Conservation (phyloP, 73 alveolate species). For the Tetrahymena thermophila region DNA sequence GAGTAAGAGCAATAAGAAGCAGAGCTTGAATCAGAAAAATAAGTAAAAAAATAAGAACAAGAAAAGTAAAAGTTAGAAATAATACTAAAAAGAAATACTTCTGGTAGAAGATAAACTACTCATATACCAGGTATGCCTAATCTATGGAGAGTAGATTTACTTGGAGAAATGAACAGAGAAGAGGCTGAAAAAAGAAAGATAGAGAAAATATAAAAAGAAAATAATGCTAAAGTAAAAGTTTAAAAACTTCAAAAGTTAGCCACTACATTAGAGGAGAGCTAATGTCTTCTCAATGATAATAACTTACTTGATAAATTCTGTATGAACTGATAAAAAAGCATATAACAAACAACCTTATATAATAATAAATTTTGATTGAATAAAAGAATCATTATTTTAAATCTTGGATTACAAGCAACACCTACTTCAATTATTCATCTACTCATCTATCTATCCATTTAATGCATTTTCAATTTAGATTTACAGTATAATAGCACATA, state of each 20-base stretch:
- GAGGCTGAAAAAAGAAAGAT: conserved; percentile 29
- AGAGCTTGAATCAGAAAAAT: not conserved
- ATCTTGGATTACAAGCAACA: no score
- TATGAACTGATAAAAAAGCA: not conserved
- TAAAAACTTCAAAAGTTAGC: not conserved
- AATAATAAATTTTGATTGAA: no score
- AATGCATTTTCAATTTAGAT: no score
- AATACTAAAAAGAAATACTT: not conserved
- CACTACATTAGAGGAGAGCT: not conserved
- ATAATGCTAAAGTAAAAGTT: not conserved
- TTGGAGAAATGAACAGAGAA: conserved; percentile 15
- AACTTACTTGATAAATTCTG: not conserved
- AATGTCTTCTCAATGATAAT: not conserved
- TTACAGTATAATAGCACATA: not conserved
- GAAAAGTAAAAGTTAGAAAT: conserved; percentile 11
- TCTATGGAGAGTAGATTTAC: conserved; percentile 31
- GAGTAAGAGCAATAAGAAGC: conserved; percentile 16
- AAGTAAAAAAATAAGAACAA: conserved; percentile 13
- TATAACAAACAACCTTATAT: no score
- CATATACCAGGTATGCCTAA: conserved; percentile 29
- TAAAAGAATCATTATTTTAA: no score
- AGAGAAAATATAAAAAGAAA: not conserved
- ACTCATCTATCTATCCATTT: no score
- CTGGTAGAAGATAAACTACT: conserved; percentile 11
- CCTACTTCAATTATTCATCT: no score